A percentile compares a stretch with the other conserved stretches of the same genome.
phyloP scores from a whole-genome alignment of 345 rosid species.

The Lumnitzera littorea region DNA sequence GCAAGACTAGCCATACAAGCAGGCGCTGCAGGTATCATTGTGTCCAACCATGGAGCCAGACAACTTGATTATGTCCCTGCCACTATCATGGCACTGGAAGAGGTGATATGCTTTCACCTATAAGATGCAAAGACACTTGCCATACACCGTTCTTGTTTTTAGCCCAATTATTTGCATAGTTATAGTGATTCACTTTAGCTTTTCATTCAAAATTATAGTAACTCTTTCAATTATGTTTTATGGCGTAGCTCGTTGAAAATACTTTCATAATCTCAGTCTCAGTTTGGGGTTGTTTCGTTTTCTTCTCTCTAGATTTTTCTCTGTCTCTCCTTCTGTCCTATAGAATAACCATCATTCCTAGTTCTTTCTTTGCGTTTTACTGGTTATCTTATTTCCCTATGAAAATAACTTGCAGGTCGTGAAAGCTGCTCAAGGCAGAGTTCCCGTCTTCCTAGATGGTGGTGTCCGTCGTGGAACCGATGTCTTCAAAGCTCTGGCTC shows the following conservation, averaged over 20 bases:
- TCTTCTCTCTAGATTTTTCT: too few species aligned
- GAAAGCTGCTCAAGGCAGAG: conserved; percentile 72
- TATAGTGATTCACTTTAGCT: too few species aligned
- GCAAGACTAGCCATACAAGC: conserved; percentile 63
- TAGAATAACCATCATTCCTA: too few species aligned
- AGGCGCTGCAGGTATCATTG: conserved; percentile 89
- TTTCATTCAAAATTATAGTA: too few species aligned
- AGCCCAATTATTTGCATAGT: too few species aligned
- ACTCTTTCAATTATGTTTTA: too few species aligned
- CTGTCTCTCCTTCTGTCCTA: too few species aligned
- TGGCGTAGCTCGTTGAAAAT: too few species aligned
- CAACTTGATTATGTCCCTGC: conserved; percentile 93
- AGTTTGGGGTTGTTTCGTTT: too few species aligned
- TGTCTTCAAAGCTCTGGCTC: conserved; percentile 94
- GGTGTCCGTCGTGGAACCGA: conserved; percentile 98
- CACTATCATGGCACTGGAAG: conserved; percentile 79
- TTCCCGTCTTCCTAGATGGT: conserved; percentile 93
- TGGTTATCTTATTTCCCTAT: neutral
- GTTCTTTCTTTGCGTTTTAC: too few species aligned
- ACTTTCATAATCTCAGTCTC: too few species aligned
- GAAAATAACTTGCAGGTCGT: conserved; percentile 44
- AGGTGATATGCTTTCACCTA: conserved; percentile 29
- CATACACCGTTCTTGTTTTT: neutral
- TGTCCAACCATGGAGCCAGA: conserved; percentile 94
- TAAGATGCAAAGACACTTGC: neutral